Evolutionary conservation across 208 protist species (phyloP).

Genomic region (Trichomonas gallinae): DNA sequence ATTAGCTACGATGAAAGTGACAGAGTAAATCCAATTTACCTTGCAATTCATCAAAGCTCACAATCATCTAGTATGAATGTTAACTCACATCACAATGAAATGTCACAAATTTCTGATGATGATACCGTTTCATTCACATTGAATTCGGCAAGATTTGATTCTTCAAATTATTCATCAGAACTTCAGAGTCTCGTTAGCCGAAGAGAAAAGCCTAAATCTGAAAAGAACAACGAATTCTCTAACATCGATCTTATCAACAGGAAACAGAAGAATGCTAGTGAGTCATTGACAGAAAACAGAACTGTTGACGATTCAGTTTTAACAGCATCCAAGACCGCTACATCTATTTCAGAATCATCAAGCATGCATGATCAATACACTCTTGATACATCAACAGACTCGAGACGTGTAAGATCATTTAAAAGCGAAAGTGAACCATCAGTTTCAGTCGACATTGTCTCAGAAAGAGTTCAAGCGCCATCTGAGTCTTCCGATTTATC

Average conservation of each 20-base stretch:
- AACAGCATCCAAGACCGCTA: background rate
- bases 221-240: background rate
- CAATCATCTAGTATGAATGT: background rate
- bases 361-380: background rate
- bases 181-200: background rate
- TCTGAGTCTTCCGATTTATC: background rate
- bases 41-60: background rate
- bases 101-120: background rate
- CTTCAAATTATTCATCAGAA: background rate
- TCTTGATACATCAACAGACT: background rate
- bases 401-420: background rate
- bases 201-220: background rate
- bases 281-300: background rate
- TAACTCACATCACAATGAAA: background rate
- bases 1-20: background rate
- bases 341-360: background rate
- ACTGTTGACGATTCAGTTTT: background rate
- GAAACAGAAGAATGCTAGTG: background rate
- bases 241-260: background rate
- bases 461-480: background rate
- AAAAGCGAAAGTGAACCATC: background rate
- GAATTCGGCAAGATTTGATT: background rate
- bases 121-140: background rate
- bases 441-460: background rate
- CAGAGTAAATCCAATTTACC: too few relatives aligned